Conservation (phyloP, 208 protist genomes). For the Acanthamoeba royreba region DNA sequence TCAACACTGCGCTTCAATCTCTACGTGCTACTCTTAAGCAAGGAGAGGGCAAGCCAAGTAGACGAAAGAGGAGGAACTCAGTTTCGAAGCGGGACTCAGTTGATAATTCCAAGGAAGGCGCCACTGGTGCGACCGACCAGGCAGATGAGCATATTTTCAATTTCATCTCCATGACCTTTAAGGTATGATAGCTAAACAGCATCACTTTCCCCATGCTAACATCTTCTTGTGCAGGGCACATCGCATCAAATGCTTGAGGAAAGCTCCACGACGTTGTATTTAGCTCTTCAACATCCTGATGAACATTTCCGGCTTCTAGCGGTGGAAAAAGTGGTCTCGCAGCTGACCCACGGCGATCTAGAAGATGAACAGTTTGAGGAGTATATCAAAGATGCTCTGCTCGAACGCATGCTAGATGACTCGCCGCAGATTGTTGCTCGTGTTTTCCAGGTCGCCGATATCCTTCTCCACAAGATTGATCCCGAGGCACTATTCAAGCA, state of each 20-base stretch:
- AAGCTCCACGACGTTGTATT: conserved; percentile 25
- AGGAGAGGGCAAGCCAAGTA: neutral
- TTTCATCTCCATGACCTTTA: neutral
- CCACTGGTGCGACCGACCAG: neutral
- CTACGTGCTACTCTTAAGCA: neutral
- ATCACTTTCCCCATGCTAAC: neutral
- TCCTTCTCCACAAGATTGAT: neutral
- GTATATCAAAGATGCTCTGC: neutral
- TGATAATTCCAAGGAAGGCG: neutral
- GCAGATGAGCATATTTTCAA: neutral
- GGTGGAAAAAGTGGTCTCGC: neutral
- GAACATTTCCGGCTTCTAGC: conserved; percentile 2
- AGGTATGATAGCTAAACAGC: neutral
- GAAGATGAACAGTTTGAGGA: neutral
- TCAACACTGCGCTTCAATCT: neutral
- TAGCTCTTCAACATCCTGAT: conserved; percentile 41
- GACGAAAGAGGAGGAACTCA: neutral
- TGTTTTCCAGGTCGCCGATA: neutral
- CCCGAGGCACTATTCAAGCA: neutral
- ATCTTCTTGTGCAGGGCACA: conserved; percentile 20
- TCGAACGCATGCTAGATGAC: neutral
- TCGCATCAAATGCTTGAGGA: conserved; percentile 39
- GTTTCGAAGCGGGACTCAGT: neutral
- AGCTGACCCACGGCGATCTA: neutral
- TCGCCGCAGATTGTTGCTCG: neutral